Base-by-base conservation (phyloP, 352 stramenopile genomes). In the Pythium dissimile region DNA sequence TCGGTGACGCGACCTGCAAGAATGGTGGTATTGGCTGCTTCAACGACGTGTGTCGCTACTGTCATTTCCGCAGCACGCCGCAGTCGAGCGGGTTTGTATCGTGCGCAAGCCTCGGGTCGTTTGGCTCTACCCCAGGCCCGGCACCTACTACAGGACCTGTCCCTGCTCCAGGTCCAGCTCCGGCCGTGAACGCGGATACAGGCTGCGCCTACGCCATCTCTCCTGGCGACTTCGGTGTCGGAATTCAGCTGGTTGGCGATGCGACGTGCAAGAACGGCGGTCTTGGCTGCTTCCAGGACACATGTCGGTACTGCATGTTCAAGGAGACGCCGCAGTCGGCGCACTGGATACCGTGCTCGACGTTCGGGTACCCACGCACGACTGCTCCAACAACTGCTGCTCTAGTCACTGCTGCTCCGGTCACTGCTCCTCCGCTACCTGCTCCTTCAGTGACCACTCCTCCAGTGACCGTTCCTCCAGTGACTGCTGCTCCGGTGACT, bases 1-100 rank as follows among this genome's bases (percentile, higher is more conserved):
- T 75, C 9, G 71, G 56, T 5, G 70, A 82, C 43, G 24, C 30
- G 1, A 57, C 39, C 15, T 72, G 59, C 35, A 28, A 34, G 2
- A 28, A 53, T 30, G 59, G 59, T 23, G 54, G 65, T 9, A 28
- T 52, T 16, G 54, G 61, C n/a, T 72, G 65, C 59, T 63, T 52
- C 44, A 34, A 42, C 16, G 35, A 56, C 1, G 18, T 53, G 1
- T 72, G 65, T 13, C 54, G 60, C 2, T 54, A 34, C 30, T 54
- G 46, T 31, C n/a, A 54, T 20, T 44, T 44, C 46, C 52, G 7
- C 5, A 27, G 9, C 43, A 67, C 45, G 5, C 4, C 27, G 16
- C 28, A 39, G 30, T 52, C 45, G 0, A 28, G 16, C 28, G 13
- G 18, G 5, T 30, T 24, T n/a, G n/a, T 37, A 10, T 1, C 18